Conservation (phyloP, 2,329 filamentous ascomycete genomes). For the Fusarium illudens region DNA sequence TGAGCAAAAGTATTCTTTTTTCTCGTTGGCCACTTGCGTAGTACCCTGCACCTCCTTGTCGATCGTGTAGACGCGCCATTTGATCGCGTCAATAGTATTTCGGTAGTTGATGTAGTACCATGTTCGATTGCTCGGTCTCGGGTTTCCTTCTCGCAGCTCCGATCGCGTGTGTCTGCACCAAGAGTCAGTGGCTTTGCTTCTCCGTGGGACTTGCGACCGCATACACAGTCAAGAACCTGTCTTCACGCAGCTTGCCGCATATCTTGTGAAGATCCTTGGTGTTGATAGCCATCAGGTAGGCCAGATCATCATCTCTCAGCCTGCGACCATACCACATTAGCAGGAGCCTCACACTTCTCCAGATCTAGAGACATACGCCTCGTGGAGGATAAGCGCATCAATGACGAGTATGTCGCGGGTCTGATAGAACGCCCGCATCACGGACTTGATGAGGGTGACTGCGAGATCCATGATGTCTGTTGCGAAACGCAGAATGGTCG, state of each 20-base stretch:
- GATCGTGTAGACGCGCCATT: constrained; percentile 89
- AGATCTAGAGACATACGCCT: constrained; percentile 63
- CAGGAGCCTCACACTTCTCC: constrained; percentile 47
- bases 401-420: constrained; percentile 85
- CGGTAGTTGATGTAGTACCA: constrained; percentile 99
- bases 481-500: neutral
- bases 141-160: constrained; percentile 82
- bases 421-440: constrained; percentile 86
- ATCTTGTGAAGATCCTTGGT: constrained; percentile 91
- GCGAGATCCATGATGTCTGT: constrained; percentile 59
- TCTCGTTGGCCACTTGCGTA: constrained; percentile 80
- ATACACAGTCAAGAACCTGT: constrained; percentile 84
- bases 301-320: constrained; percentile 88
- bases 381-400: constrained; percentile 87
- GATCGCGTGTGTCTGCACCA: constrained; percentile 66
- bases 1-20: constrained; percentile 89
- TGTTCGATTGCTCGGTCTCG: constrained; percentile 82
- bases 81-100: constrained; percentile 93
- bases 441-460: constrained; percentile 85
- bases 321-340: constrained; percentile 74
- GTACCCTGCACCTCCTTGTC: constrained; percentile 89
- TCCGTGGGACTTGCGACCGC: constrained; percentile 39
- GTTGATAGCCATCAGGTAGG: constrained; percentile 87
- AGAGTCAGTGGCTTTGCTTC: constrained; percentile 54
- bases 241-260: constrained; percentile 84